Evolutionary conservation across 163 green algal genomes (phyloP).

Genomic region (Volvox carteri): DNA sequence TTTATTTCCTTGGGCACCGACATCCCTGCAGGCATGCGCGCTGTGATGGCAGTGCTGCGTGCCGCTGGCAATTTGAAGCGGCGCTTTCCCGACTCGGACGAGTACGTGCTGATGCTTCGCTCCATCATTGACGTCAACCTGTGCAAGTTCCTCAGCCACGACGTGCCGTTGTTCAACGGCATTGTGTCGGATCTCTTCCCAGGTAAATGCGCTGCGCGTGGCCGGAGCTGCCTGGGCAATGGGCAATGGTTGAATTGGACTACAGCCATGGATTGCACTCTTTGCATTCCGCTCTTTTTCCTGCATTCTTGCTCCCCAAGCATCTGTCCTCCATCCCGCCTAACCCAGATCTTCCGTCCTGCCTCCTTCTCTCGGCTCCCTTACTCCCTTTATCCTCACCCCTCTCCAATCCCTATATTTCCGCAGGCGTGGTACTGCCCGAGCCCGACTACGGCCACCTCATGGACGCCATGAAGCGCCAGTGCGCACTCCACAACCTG

Average conservation of each 20-base stretch:
- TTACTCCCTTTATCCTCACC: not conserved
- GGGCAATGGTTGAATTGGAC: too few relatives aligned
- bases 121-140: conserved; percentile 91
- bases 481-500: conserved; percentile 76
- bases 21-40: conserved; percentile 84
- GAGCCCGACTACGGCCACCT: conserved; percentile 81
- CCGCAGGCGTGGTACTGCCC: conserved; percentile 74
- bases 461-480: conserved; percentile 70
- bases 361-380: too few relatives aligned
- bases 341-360: too few relatives aligned
- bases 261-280: too few relatives aligned
- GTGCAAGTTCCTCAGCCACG: conserved; percentile 88
- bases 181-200: conserved; percentile 88
- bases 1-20: too few relatives aligned
- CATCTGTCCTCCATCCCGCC: too few relatives aligned
- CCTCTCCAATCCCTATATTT: not conserved
- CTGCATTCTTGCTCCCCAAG: too few relatives aligned
- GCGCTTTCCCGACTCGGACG: conserved; percentile 78
- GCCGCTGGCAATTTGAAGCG: conserved; percentile 89
- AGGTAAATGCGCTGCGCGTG: too few relatives aligned
- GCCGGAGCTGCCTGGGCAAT: too few relatives aligned
- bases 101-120: conserved; percentile 86
- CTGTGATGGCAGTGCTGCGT: conserved; percentile 87
- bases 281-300: too few relatives aligned
- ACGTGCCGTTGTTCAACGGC: conserved; percentile 89